Conservation (phyloP, 75 land plant species). For the Picea glauca region DNA sequence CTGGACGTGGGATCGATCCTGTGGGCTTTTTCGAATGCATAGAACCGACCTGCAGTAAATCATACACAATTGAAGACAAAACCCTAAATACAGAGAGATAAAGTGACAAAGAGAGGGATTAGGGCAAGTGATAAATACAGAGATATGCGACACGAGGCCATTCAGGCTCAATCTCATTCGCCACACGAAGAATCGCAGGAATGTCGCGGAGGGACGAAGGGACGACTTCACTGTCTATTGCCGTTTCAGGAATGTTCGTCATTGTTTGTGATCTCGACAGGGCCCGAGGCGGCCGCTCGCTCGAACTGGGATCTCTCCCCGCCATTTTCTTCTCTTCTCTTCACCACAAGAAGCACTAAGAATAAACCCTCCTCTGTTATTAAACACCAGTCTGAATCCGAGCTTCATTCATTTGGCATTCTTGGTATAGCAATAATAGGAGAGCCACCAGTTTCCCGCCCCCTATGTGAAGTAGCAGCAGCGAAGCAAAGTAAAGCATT, state of each 20-base stretch:
- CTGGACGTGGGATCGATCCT: conserved; percentile 66
- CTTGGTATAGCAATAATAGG: no score
- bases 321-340: not conserved
- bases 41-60: conserved; percentile 72
- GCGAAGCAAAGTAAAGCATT: no score
- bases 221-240: conserved; percentile 44
- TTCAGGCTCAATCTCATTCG: conserved; percentile 40
- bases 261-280: conserved; percentile 25
- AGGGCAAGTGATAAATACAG: conserved; percentile 6
- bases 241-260: conserved; percentile 9
- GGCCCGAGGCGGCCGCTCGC: not conserved
- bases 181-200: conserved; percentile 43
- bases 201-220: conserved; percentile 39
- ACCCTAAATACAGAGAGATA: no score
- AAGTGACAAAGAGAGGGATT: no score
- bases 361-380: no score
- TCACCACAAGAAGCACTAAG: not conserved
- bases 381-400: no score
- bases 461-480: no score
- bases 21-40: conserved; percentile 95
- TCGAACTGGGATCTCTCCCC: not conserved
- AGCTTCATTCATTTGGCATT: no score
- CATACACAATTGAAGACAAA: no score
- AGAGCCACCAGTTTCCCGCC: no score
- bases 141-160: conserved; percentile 48